Base-by-base conservation (phyloP, 2,329 filamentous ascomycete species). In the Verticillium tricorpus region DNA sequence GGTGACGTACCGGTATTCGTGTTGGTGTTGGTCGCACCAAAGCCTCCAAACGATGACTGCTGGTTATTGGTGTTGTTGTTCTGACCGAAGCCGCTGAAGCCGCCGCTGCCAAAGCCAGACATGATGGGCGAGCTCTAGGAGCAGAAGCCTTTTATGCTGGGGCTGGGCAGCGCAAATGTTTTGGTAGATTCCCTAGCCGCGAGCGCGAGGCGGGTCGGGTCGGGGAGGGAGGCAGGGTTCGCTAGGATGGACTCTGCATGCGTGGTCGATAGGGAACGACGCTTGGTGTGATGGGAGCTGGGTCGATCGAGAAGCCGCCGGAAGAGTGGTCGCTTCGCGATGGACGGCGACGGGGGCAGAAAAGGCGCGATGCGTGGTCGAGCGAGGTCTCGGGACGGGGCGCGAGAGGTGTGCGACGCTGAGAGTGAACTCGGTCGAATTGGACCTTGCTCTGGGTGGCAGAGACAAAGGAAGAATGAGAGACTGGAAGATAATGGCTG, bases 31-130 rank as follows among this genome's bases (percentile, higher is more conserved):
- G 72, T 72, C 60, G 69, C 65, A 65, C 78, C 78, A 63, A 85
- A 88, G 55, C 85, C 85, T 67, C 84, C 84, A 74, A 90, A 90
- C 58, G 66, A 68, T 25, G 74, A 68, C 69, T 74, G 67, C 71
- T 80, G 75, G 58, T 76, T 76, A 61, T 78, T 79, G 71, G 82
- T 86, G 66, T 81, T 82, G 71, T 82, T 86, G 65, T 81, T 82
- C 70, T 82, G 80, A 76, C 85, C 85, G 75, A 89, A 89, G 78
- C 85, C 82, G 69, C 78, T 77, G 57, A 76, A 76, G 69, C 82
- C 81, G 65, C 80, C 79, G 66, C 79, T 77, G 68, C 80, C 79
- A 69, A 85, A 84, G 45, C 63, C 63, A 70, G 84, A 84, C 84
- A 87, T 87, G 70, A 66, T 78, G 45, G 45, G 45, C 45, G 22